phyloP scores from a whole-genome alignment of 108 stramenopile genomes.

The Asterionellopsis glacialis region DNA sequence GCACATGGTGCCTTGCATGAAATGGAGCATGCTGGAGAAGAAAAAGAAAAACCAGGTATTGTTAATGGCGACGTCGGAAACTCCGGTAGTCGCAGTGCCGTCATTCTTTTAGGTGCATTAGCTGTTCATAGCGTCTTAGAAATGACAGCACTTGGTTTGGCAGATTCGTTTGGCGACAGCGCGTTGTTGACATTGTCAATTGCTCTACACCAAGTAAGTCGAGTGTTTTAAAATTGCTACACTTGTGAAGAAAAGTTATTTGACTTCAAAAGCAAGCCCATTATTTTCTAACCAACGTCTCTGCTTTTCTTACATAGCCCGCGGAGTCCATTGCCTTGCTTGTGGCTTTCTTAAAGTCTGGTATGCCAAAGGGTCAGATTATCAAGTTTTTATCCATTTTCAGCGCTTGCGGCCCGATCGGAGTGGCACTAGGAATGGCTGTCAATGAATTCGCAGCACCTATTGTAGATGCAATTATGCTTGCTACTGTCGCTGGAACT shows the following conservation, averaged over 20 bases:
- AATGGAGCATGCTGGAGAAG: slow-evolving; percentile 7
- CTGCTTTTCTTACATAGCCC: slow-evolving; percentile 39
- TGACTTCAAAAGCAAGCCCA: background rate
- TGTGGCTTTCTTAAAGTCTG: slow-evolving; percentile 94
- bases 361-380: slow-evolving; percentile 84
- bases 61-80: slow-evolving; percentile 12
- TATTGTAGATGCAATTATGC: slow-evolving; percentile 90
- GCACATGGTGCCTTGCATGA: slow-evolving; percentile 84
- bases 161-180: slow-evolving; percentile 76
- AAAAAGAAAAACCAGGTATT: slow-evolving; percentile 12
- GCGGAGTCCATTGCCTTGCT: slow-evolving; percentile 96
- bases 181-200: slow-evolving; percentile 89
- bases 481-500: slow-evolving; percentile 95
- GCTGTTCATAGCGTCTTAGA: slow-evolving; percentile 94
- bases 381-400: slow-evolving; percentile 79
- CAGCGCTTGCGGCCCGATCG: slow-evolving; percentile 85
- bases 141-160: slow-evolving; percentile 91
- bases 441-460: slow-evolving; percentile 87
- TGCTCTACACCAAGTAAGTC: slow-evolving; percentile 84
- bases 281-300: background rate
- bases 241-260: background rate
- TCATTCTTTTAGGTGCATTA: slow-evolving; percentile 91
- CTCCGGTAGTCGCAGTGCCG: slow-evolving; percentile 75
- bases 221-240: background rate
- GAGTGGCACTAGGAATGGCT: slow-evolving; percentile 79